phyloP scores from a whole-genome alignment of 345 rosid genomes.

The Iberis pinnata region DNA sequence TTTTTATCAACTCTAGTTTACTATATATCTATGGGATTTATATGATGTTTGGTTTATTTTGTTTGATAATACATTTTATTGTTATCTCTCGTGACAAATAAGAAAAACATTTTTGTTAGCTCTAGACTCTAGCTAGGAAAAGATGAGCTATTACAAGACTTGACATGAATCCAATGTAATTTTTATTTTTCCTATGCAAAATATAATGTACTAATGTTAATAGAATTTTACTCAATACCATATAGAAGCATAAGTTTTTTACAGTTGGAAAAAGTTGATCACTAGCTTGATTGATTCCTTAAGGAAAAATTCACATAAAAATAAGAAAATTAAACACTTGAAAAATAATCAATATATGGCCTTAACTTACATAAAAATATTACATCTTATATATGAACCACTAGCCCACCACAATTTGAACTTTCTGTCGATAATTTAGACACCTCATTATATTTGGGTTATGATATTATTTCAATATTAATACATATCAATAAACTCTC shows the following conservation, averaged over 20 bases:
- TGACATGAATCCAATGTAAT: conserved; percentile 12
- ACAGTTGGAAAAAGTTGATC: too few relatives aligned
- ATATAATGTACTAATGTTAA: background rate
- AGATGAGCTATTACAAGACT: conserved; percentile 21
- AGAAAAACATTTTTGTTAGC: conserved; percentile 16
- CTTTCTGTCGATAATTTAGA: too few relatives aligned
- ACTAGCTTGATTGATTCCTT: too few relatives aligned
- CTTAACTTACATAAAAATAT: too few relatives aligned
- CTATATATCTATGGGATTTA: conserved; percentile 4
- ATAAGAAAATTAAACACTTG: too few relatives aligned
- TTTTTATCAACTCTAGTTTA: background rate
- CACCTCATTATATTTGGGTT: too few relatives aligned
- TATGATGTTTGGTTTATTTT: conserved; percentile 1
- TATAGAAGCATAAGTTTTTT: background rate
- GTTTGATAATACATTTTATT: conserved; percentile 13
- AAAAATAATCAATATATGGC: too few relatives aligned
- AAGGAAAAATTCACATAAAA: too few relatives aligned
- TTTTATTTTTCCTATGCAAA: background rate
- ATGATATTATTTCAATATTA: too few relatives aligned
- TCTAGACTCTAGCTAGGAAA: conserved; percentile 17
- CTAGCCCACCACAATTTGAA: too few relatives aligned
- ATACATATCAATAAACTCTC: too few relatives aligned
- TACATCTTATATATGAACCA: too few relatives aligned
- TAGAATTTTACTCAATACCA: conserved; percentile 2
- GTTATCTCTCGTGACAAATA: conserved; percentile 29